Evolutionary conservation across 148 eudicot genomes (phyloP).

Genomic region (Rhododendron henanense): DNA sequence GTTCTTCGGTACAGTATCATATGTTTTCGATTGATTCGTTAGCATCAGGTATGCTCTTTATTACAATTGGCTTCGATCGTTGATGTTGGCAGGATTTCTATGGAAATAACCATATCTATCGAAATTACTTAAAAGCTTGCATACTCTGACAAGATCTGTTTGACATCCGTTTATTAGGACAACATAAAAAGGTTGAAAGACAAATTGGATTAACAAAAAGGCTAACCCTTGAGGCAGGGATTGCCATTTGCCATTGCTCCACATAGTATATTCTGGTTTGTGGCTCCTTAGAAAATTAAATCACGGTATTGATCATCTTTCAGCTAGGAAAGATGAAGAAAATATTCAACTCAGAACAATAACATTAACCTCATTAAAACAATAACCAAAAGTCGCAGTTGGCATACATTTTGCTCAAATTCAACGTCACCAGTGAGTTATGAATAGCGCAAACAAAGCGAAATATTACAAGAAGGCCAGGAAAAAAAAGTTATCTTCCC

Average conservation of each 20-base stretch:
- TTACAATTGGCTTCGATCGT: neutral
- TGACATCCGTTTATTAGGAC: neutral
- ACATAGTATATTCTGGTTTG: neutral
- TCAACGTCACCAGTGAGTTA: neutral
- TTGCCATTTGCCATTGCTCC: neutral
- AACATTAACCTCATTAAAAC: neutral
- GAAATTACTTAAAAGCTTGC: neutral
- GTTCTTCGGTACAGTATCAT: neutral
- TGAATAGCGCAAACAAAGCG: neutral
- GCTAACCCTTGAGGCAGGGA: neutral
- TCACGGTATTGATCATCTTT: neutral
- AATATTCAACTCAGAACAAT: neutral
- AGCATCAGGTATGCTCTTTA: neutral
- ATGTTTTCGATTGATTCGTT: neutral
- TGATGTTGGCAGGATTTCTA: neutral
- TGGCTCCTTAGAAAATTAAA: neutral
- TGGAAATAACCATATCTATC: neutral
- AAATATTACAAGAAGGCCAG: neutral
- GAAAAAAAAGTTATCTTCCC: neutral
- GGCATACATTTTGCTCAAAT: slow-evolving; percentile 1
- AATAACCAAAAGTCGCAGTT: neutral
- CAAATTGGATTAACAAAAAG: neutral
- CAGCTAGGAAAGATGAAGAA: neutral
- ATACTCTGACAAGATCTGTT: neutral
- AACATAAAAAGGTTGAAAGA: neutral